These are phyloP conservation scores for Xanthoceras sorbifolium DNA, from an alignment of 345 rosid species.

Conservation along the genomic window DNA sequence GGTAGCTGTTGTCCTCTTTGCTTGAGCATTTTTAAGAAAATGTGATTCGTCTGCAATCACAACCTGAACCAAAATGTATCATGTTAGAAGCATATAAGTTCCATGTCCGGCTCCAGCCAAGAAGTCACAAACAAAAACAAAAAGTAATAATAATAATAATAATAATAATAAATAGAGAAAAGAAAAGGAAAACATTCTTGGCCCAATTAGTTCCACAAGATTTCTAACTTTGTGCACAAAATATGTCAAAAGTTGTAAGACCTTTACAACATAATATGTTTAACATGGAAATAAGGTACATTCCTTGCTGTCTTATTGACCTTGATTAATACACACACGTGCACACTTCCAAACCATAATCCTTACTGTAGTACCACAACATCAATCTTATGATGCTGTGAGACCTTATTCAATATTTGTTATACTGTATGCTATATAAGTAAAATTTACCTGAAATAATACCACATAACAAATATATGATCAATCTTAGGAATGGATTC, in stretches of 20 bases:
- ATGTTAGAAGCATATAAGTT: constrained; percentile 21
- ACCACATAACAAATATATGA: neutral
- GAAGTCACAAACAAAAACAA: neutral
- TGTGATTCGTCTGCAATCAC: constrained; percentile 98
- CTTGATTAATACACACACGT: neutral
- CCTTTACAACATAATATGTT: neutral
- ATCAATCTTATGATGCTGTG: neutral
- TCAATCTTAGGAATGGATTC: neutral
- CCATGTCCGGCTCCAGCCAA: constrained; percentile 2
- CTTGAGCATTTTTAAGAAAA: constrained; percentile 92
- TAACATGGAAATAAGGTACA: neutral
- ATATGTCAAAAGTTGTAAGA: neutral
- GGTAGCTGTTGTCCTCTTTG: constrained; percentile 81
- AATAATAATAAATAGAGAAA: no score
- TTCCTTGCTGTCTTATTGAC: neutral
- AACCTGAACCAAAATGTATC: constrained; percentile 52
- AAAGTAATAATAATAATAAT: neutral
- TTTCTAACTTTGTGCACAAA: neutral
- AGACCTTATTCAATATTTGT: neutral
- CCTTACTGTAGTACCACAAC: neutral
- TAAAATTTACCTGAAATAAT: neutral
- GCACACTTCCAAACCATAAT: neutral
- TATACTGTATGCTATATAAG: neutral
- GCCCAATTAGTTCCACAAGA: neutral
- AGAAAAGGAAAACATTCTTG: neutral